These are phyloP conservation scores for Magnaporthales sp. DNA, from an alignment of 2,329 filamentous ascomycete species.

Conservation along the genomic window DNA sequence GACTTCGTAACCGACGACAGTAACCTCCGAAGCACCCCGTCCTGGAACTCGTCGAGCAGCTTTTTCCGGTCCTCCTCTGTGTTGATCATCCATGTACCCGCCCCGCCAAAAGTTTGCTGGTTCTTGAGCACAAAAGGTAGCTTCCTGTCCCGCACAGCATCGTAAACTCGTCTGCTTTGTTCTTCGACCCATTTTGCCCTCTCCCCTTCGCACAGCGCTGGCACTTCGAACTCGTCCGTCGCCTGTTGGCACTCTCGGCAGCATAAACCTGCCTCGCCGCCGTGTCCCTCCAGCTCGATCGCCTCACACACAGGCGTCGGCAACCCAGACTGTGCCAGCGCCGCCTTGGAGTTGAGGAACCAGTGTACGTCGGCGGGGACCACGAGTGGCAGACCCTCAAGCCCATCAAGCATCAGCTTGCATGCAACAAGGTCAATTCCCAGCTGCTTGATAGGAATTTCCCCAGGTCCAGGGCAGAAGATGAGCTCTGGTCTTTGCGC, in stretches of 20 bases:
- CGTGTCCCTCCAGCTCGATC: slow-evolving; percentile 16
- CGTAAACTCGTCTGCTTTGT: slow-evolving; percentile 18
- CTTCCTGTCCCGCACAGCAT: slow-evolving; percentile 13
- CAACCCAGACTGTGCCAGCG: slow-evolving; percentile 22
- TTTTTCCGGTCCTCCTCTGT: slow-evolving; percentile 16
- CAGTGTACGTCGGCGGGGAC: slow-evolving; percentile 23
- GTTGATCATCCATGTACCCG: slow-evolving; percentile 23
- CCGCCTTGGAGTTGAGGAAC: slow-evolving; percentile 26
- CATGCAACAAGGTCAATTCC: slow-evolving; percentile 20
- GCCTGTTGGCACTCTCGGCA: slow-evolving; percentile 2
- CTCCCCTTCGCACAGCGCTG: slow-evolving; percentile 16
- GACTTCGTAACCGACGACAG: slow-evolving; percentile 19
- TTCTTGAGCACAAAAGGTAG: slow-evolving; percentile 28
- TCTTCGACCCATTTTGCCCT: slow-evolving; percentile 20
- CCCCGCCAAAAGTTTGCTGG: slow-evolving; percentile 27
- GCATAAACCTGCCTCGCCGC: slow-evolving; percentile 1
- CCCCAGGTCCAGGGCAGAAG: slow-evolving; percentile 21
- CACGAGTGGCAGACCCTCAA: slow-evolving; percentile 19
- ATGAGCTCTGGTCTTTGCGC: slow-evolving; percentile 21
- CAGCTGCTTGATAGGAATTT: slow-evolving; percentile 17
- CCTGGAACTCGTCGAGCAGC: slow-evolving; percentile 15
- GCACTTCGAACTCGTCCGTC: slow-evolving; percentile 7
- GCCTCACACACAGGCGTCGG: slow-evolving; percentile 21
- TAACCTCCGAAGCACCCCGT: slow-evolving; percentile 19
- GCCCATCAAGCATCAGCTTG: slow-evolving; percentile 20